phyloP scores from a whole-genome alignment of 1,284 basidiomycete species.

The Trametes sp. region DNA sequence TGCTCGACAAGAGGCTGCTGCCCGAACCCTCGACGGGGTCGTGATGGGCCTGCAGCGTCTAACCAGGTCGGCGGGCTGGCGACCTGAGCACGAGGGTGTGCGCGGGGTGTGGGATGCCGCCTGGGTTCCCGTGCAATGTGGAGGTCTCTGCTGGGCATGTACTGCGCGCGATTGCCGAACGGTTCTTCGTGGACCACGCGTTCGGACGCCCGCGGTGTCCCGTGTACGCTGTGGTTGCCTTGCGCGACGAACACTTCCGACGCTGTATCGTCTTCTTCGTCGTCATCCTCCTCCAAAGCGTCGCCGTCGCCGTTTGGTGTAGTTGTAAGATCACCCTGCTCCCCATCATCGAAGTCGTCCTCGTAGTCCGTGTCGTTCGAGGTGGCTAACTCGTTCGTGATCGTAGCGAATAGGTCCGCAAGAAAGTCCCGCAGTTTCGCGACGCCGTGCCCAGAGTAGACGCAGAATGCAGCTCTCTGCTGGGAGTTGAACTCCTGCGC shows the following conservation, averaged over 20 bases:
- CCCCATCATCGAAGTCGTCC: slow-evolving; percentile 61
- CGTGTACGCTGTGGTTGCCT: slow-evolving; percentile 15
- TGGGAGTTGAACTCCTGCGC: slow-evolving; percentile 89
- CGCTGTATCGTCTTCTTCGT: slow-evolving; percentile 50
- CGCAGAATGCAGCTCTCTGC: slow-evolving; percentile 95
- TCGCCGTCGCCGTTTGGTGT: slow-evolving; percentile 36
- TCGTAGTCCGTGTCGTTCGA: slow-evolving; percentile 80
- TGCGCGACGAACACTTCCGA: slow-evolving; percentile 35
- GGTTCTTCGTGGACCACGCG: slow-evolving; percentile 20
- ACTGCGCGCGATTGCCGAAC: not conserved
- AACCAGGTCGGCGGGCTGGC: slow-evolving; percentile 25
- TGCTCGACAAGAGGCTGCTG: slow-evolving; percentile 69
- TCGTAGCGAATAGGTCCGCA: slow-evolving; percentile 72
- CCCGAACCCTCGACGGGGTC: slow-evolving; percentile 50
- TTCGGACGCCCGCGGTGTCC: slow-evolving; percentile 20
- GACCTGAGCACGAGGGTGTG: slow-evolving; percentile 26
- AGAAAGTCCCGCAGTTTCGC: slow-evolving; percentile 84
- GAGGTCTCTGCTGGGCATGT: slow-evolving; percentile 26
- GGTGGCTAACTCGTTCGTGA: slow-evolving; percentile 71
- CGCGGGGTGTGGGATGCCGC: slow-evolving; percentile 32
- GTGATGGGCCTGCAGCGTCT: slow-evolving; percentile 40
- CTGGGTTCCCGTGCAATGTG: slow-evolving; percentile 34
- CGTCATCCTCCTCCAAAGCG: slow-evolving; percentile 59
- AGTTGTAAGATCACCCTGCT: slow-evolving; percentile 13
- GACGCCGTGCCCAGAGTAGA: slow-evolving; percentile 95